phyloP scores from a whole-genome alignment of 345 rosid genomes.

The Sapria himalayana region DNA sequence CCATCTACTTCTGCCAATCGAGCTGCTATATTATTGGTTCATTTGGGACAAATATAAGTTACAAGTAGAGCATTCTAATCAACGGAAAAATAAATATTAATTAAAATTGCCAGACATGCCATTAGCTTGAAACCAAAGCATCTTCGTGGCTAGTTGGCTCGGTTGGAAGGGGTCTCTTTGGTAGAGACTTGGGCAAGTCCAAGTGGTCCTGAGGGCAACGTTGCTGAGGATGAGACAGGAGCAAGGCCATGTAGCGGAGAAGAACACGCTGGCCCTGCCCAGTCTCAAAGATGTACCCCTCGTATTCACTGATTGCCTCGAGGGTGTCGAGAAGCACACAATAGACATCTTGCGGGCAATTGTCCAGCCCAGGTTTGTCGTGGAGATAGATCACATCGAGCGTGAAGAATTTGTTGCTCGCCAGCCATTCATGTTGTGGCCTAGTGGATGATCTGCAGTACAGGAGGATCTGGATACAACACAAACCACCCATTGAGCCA shows the following conservation, averaged over 20 bases:
- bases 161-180: constrained; percentile 28
- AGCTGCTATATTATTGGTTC: too few species aligned
- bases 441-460: constrained; percentile 69
- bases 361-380: constrained; percentile 71
- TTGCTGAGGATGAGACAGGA: constrained; percentile 74
- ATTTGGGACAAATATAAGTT: too few species aligned
- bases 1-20: too few species aligned
- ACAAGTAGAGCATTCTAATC: too few species aligned
- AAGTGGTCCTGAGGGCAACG: constrained; percentile 55
- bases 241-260: constrained; percentile 40
- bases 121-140: constrained; percentile 28
- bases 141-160: constrained; percentile 36
- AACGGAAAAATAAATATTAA: too few species aligned
- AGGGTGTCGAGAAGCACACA: constrained; percentile 62
- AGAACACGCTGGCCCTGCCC: constrained; percentile 59
- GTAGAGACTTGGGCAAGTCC: constrained; percentile 57
- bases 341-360: constrained; percentile 76
- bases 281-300: constrained; percentile 68
- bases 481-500: too few species aligned
- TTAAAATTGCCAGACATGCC: constrained; percentile 10
- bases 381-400: constrained; percentile 86
- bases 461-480: constrained; percentile 27
- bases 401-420: constrained; percentile 60
- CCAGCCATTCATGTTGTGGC: constrained; percentile 60
- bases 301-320: constrained; percentile 60